Base-by-base conservation (phyloP, 2,329 filamentous ascomycete genomes). In the Diaporthe eres region DNA sequence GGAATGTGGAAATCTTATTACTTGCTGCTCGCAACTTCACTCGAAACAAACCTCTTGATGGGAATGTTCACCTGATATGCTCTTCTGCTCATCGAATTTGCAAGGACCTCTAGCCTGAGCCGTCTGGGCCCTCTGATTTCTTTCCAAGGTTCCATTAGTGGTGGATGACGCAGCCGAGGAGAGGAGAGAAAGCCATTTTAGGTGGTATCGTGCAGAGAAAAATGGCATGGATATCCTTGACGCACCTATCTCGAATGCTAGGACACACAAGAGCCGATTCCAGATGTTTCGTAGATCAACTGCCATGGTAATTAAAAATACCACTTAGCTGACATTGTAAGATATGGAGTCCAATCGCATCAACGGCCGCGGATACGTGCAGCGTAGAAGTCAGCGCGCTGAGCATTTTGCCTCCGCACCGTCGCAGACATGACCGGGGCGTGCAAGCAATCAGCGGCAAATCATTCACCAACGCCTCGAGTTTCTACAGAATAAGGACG, bases 111-210 rank as follows among this genome's bases (percentile, higher is more conserved):
- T 9, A n/a, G 25, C 4, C 44, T 68, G 39, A 7, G 10, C 15
- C 39, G 15, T 44, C 25, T 53, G 31, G 13, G 9, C 47, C 47
- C 34, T n/a, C 34, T 60, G 57, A 13, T 34, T 60, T 15, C 12
- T 25, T 53, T 25, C n/a, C 47, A 67, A 39, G 44, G 63, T 67
- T 51, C 63, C 19, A 68, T 47, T 68, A 68, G 63, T 68, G 47
- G 63, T 34, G 63, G 63, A 31, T 68, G 47, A 12, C 47, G 31
- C 47, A 68, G 31, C 63, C 63, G 47, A 53, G 47, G 31, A 68
- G 31, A 68, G 63, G 17, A 22, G 22, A 37, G 44, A 39, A 53
- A 53, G 31, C n/a, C 15, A 68, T 47, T 53, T 28, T n/a, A 53
- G 1, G 63, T 68, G 1, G 63, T 53, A 68, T 68, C 47, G 19